Evolutionary conservation across 192 early-diverging fungal species (phyloP).

Genomic region (Funneliformis mosseae): DNA sequence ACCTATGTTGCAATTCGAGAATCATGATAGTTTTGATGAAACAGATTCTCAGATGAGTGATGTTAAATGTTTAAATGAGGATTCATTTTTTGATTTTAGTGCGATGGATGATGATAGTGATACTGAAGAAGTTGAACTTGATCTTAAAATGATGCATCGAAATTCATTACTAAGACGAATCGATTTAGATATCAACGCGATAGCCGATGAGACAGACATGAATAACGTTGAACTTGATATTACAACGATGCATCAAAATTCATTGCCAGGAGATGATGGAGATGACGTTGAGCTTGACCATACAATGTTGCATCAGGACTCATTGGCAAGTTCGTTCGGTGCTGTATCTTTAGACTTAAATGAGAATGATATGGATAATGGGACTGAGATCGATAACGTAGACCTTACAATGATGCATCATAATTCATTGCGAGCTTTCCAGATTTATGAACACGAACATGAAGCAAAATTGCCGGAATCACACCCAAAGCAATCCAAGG

Average conservation of each 20-base stretch:
- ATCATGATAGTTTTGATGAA: not conserved
- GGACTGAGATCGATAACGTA: not conserved
- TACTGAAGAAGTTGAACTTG: too few relatives aligned
- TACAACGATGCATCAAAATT: not conserved
- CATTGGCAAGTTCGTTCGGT: too few relatives aligned
- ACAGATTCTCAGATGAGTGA: not conserved
- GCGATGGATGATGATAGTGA: too few relatives aligned
- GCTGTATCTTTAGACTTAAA: not conserved
- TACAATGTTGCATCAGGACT: too few relatives aligned
- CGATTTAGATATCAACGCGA: not conserved
- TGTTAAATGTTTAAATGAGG: not conserved
- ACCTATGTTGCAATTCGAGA: not conserved
- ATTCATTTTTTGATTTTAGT: too few relatives aligned
- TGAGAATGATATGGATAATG: not conserved
- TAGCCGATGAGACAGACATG: not conserved
- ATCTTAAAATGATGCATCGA: too few relatives aligned
- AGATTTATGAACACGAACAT: not conserved
- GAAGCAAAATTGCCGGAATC: not conserved
- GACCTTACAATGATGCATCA: not conserved
- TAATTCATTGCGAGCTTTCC: not conserved
- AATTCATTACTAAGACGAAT: too few relatives aligned
- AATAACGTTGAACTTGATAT: not conserved
- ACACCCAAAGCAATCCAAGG: not conserved
- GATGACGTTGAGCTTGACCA: too few relatives aligned
- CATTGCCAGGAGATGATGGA: not conserved